Base-by-base conservation (phyloP, 768 basidiomycete genomes). In the Psilocybe tampanensis region DNA sequence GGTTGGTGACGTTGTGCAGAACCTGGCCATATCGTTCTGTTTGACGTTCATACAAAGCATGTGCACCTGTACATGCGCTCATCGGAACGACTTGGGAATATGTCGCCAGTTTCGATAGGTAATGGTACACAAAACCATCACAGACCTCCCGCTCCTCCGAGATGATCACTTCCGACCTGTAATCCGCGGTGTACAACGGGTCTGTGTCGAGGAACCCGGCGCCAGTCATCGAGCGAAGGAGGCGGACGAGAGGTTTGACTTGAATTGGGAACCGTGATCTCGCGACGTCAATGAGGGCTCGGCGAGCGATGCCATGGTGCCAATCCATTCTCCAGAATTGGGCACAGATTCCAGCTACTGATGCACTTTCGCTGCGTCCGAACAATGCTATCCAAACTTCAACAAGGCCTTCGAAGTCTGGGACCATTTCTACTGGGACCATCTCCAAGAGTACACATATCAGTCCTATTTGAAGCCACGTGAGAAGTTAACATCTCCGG, bases 241-340 rank as follows among this genome's bases (percentile, higher is more conserved):
- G 79, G 18, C 83, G 81, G 39, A 91, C 68, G 19, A 95, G 81
- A 0, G 87, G 84, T 22, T 79, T 77, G 59, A 89, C 80, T 53
- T 93, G 86, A 26, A 92, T 81, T 2, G 95, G 95, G 71, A 94
- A 98, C 2, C 92, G 84, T 8, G 89, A 83, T 2, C 90, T 82
- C 7, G 90, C 85, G 21, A 93, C 86, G 58, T 95, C 93, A 53
- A 98, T 82, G 48, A 95, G 82, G 33, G 90, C 89, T 23, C 89
- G 83, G 26, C 94, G 89, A 18, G 86, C 74, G 3, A 81, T 78
- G 45, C 84, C 84, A 34, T 80, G 76, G 36, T 84, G 74, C 84
- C 86, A 90, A 65, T 95, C 93, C 1, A 75, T 78, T 52, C 86
- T 79, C 94, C 95, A 98, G 69, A 85, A 95, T 62, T 95, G 92